phyloP scores from a whole-genome alignment of 2,329 filamentous ascomycete genomes.

The Cytospora mali region DNA sequence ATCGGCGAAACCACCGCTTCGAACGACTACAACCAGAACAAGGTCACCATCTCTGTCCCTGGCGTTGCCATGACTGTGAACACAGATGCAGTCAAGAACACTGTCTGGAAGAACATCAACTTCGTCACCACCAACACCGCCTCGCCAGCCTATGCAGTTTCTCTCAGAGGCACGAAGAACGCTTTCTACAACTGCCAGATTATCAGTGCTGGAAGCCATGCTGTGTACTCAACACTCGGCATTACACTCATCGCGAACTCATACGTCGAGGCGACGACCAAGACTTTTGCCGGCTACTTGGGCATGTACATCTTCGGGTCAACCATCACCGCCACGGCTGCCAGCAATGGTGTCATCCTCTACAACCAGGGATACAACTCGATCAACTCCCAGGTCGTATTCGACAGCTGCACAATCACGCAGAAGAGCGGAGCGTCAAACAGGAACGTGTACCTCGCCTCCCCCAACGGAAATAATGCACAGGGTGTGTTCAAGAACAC shows the following conservation, averaged over 20 bases:
- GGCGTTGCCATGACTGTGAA: conserved; percentile 36
- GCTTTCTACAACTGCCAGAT: conserved; percentile 49
- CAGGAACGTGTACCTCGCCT: conserved; percentile 39
- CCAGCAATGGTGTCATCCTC: conserved; percentile 38
- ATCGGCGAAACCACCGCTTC: conserved; percentile 38
- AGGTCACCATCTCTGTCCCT: conserved; percentile 40
- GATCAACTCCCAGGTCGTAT: conserved; percentile 43
- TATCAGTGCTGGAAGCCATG: conserved; percentile 40
- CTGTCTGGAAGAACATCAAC: conserved; percentile 44
- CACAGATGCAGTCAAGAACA: conserved; percentile 37
- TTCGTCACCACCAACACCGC: conserved; percentile 39
- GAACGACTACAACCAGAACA: conserved; percentile 41
- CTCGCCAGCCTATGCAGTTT: conserved; percentile 36
- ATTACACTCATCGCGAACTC: conserved; percentile 46
- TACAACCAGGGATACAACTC: conserved; percentile 43
- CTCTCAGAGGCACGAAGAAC: conserved; percentile 42
- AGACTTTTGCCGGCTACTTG: conserved; percentile 44
- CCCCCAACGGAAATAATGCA: conserved; percentile 44
- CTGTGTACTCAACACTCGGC: conserved; percentile 32
- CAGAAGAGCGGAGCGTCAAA: conserved; percentile 38
- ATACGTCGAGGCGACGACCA: conserved; percentile 47
- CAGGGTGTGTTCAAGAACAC: conserved; percentile 46
- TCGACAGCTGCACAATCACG: conserved; percentile 43
- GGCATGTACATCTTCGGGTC: conserved; percentile 47
- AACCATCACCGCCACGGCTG: conserved; percentile 43